Percentiles rank a stretch among this genome's conserved stretches.
phyloP scores from a whole-genome alignment of 2,329 filamentous ascomycete species.

The Teratosphaeria destructans region DNA sequence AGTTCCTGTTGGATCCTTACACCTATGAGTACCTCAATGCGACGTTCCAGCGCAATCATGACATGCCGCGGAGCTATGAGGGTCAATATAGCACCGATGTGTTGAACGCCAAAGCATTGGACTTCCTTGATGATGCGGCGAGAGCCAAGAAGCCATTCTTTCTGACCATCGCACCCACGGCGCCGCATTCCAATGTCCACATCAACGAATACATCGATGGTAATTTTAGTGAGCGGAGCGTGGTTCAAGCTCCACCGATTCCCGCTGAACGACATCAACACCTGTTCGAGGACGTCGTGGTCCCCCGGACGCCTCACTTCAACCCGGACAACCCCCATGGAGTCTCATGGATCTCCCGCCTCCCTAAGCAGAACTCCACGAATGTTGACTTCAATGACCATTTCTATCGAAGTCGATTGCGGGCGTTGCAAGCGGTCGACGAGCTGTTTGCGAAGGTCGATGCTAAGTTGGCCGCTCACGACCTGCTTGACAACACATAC shows the following conservation, averaged over 20 bases:
- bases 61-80: slow-evolving; percentile 44
- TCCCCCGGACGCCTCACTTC: slow-evolving; percentile 55
- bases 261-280: slow-evolving; percentile 42
- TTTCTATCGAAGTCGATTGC: slow-evolving; percentile 41
- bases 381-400: slow-evolving; percentile 43
- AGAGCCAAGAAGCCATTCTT: slow-evolving; percentile 21
- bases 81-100: slow-evolving; percentile 51
- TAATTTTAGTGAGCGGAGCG: slow-evolving; percentile 11
- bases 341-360: slow-evolving; percentile 36
- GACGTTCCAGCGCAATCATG: slow-evolving; percentile 50
- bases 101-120: slow-evolving; percentile 48
- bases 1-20: slow-evolving; percentile 47
- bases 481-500: slow-evolving; percentile 39
- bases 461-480: slow-evolving; percentile 30
- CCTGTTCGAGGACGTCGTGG: slow-evolving; percentile 49
- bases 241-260: slow-evolving; percentile 8
- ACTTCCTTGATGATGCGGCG: slow-evolving; percentile 40
- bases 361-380: slow-evolving; percentile 35
- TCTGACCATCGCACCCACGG: slow-evolving; percentile 21
- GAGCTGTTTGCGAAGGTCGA: slow-evolving; percentile 42
- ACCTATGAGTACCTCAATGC: slow-evolving; percentile 61
- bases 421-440: slow-evolving; percentile 44
- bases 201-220: slow-evolving; percentile 22
- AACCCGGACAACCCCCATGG: slow-evolving; percentile 46
- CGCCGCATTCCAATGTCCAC: slow-evolving; percentile 19